These are phyloP conservation scores for Lactifluus pinguis DNA, from an alignment of 768 basidiomycete genomes.

Conservation along the genomic window DNA sequence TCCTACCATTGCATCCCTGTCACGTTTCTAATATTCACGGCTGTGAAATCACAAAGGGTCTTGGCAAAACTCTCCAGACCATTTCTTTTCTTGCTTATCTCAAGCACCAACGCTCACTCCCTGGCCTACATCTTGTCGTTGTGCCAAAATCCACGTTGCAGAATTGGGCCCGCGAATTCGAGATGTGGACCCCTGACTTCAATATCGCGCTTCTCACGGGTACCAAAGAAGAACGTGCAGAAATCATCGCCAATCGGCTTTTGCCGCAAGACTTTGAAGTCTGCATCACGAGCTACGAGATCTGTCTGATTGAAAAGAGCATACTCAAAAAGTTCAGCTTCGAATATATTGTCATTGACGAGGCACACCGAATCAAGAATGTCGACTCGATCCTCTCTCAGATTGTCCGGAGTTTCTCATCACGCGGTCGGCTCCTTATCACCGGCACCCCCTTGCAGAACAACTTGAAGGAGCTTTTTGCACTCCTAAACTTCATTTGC, in stretches of 20 bases:
- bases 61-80: conserved; percentile 97
- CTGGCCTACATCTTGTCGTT: conserved; percentile 88
- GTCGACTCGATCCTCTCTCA: conserved; percentile 92
- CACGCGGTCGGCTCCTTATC: conserved; percentile 84
- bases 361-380: conserved; percentile 99
- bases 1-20: not conserved
- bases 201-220: conserved; percentile 76
- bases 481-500: conserved; percentile 89
- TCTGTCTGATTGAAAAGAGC: conserved; percentile 92
- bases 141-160: conserved; percentile 98
- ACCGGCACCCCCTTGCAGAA: conserved; percentile 97
- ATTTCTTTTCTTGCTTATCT: conserved; percentile 96
- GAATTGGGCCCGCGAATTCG: conserved; percentile 94
- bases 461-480: conserved; percentile 91
- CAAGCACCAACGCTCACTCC: conserved; percentile 65
- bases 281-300: conserved; percentile 94
- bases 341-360: conserved; percentile 97
- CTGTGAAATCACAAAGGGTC: conserved; percentile 45
- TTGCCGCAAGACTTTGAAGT: conserved; percentile 88
- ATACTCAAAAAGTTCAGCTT: conserved; percentile 91
- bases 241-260: conserved; percentile 68
- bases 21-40: conserved; percentile 8
- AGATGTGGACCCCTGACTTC: conserved; percentile 84
- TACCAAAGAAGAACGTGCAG: conserved; percentile 80
- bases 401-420: conserved; percentile 86